Base-by-base conservation (phyloP, 352 stramenopile species). In the Phytophthora citricola region DNA sequence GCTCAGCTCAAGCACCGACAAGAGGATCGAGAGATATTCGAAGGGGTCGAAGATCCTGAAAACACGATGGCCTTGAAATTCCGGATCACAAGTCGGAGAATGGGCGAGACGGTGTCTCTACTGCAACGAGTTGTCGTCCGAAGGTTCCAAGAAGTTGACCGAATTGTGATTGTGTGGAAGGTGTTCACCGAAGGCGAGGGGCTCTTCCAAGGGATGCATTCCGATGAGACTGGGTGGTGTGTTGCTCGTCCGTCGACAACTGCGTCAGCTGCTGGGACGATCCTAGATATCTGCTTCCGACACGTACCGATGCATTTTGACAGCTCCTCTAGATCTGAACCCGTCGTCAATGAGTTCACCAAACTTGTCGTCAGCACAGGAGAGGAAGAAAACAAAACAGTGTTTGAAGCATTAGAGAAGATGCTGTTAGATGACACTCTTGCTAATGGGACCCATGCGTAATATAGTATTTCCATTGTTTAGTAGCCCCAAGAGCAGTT, bases 81-180 rank as follows among this genome's bases (percentile, higher is more conserved):
- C 11, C 66, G 69, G 12, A 27, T 76, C 7, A 63, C 62, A 26
- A 71, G 41, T 44, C 56, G 41, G 9, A 38, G 38, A 22, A 64
- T 60, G 44, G 61, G 61, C 1, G 43, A 60, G 17, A 52, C 31
- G 0, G 69, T 74, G 55, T 71, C 65, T 14, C 11, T 73, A 7
- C 36, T 69, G 47, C 65, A 71, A 46, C 58, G 58, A 4, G 31
- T 69, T 20, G 73, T 89, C n/a, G 48, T 80, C 4, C 76, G 80
- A 9, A 69, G 73, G 10, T 90, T 80, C 51, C 59, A 81, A 2
- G 76, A 91, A 40, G 12, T 48, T 5, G 67, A 83, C 40, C 78
- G 81, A 36, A 62, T 87, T 2, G 76, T 92, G 26, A 58, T 89
- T n/a, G 76, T 89, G 26, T 92, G 81, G 81, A 79, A 72, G 22